A percentile compares a stretch with the other conserved stretches of the same genome.
Evolutionary conservation across 73 alveolate genomes (phyloP).

Genomic region (Paramecium tetraurelia): DNA sequence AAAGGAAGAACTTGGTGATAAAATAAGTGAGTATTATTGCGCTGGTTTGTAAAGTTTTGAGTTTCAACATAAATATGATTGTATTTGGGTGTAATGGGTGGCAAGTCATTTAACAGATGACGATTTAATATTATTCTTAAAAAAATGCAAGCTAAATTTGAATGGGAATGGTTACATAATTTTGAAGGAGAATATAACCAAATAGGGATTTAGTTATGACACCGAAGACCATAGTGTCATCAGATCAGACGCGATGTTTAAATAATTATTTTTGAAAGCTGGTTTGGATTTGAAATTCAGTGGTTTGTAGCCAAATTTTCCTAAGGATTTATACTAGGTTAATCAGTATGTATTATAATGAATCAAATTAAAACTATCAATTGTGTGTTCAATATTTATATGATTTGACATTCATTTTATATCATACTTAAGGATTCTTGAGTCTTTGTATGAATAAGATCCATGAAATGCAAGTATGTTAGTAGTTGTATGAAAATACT

Average conservation of each 20-base stretch:
- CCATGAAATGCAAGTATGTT: neutral
- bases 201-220: constrained; percentile 59
- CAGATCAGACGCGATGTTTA: constrained; percentile 57
- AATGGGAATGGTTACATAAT: constrained; percentile 61
- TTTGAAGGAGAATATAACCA: constrained; percentile 69
- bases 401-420: neutral
- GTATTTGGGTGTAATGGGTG: constrained; percentile 80
- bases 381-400: neutral
- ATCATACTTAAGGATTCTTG: neutral
- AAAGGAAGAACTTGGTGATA: constrained; percentile 55
- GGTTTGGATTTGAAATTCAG: constrained; percentile 61
- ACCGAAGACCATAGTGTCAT: constrained; percentile 67
- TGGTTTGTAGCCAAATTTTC: constrained; percentile 60
- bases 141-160: constrained; percentile 62
- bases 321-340: constrained; percentile 60
- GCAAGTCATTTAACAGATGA: constrained; percentile 71
- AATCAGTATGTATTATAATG: constrained; percentile 50
- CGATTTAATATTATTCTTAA: constrained; percentile 65
- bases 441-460: neutral
- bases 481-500: no score
- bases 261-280: constrained; percentile 59
- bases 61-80: constrained; percentile 68
- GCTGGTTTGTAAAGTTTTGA: constrained; percentile 69
- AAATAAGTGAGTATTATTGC: constrained; percentile 60
- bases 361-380: neutral